Evolutionary conservation across 192 early-diverging fungal species (phyloP).

Genomic region (Backusella psychrophila): DNA sequence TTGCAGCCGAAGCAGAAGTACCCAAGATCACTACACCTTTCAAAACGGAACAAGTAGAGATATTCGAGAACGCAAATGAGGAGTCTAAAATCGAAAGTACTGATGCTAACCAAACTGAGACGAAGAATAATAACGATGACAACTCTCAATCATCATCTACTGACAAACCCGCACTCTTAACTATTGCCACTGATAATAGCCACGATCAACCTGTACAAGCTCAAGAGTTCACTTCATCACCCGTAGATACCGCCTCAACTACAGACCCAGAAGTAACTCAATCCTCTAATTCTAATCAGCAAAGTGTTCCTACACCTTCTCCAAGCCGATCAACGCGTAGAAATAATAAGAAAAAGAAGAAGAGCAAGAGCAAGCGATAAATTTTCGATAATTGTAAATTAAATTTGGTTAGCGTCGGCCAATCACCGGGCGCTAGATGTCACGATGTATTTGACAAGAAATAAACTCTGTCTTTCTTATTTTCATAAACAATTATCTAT

Average conservation of each 20-base stretch:
- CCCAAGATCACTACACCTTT: not conserved
- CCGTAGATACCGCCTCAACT: not conserved
- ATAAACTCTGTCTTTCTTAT: not conserved
- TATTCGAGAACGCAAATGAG: not conserved
- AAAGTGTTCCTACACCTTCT: not conserved
- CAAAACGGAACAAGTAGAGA: not conserved
- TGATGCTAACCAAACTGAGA: not conserved
- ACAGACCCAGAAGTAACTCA: not conserved
- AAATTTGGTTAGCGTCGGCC: not conserved
- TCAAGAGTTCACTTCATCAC: not conserved
- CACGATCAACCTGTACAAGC: not conserved
- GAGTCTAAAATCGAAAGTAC: not conserved
- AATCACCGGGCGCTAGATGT: not conserved
- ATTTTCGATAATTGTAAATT: not conserved
- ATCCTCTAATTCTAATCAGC: not conserved
- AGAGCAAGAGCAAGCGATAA: not conserved
- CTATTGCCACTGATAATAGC: not conserved
- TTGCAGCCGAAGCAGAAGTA: not conserved
- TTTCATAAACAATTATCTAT: not conserved
- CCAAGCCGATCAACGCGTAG: not conserved
- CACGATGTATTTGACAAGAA: not conserved
- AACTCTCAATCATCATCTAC: not conserved
- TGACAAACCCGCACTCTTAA: not conserved
- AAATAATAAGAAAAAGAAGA: conserved; percentile 1
- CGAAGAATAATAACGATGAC: not conserved